Base-by-base conservation (phyloP, 192 early-diverging fungal genomes). In the Diversispora eburnea region DNA sequence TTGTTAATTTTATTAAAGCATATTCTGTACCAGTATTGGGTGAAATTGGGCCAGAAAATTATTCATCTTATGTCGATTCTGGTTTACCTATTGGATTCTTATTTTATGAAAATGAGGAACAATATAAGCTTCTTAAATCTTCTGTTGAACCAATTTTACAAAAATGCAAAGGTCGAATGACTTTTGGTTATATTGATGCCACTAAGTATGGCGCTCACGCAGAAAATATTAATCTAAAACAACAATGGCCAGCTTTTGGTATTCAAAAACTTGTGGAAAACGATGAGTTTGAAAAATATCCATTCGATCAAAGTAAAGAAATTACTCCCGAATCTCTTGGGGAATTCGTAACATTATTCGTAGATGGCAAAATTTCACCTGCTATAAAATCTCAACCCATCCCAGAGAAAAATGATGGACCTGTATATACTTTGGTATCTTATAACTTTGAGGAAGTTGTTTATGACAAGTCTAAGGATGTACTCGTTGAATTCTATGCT, bases 171-270 rank as follows among this genome's bases (percentile, higher is more conserved):
- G 97, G 95, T 67, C 94, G 90, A 78, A 69, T 98, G 68, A 90
- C 81, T 87, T 92, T 98, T 85, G 95, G 94, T 76, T 91, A 93
- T 81, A 92, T 96, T 64, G 93, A 99, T 72, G 94, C 91, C 54
- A 77, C 42, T 81, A 90, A 94, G 79, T 98, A 88, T 82, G 90
- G 89, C 62, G 85, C 81, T 48, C 95, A 97, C 81, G 96, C 93
- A 58, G 84, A 90, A 64, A 92, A 92, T 81, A 84, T 98, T 60
- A 93, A 91, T 84, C 81, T 99, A 59, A 92, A 95, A 87, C 89
- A 94, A 78, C 75, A 83, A 71, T 99, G 92, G 93, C 97, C 97
- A 62, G 94, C 95, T 20, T 89, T 99, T 76, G 95, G 87, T 73
- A 88, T 99, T 80, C 92, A 95, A 84, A 84, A 90, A 75, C 84